Conservation (phyloP, 2,329 filamentous ascomycete genomes). For the Aspergillus tanneri region DNA sequence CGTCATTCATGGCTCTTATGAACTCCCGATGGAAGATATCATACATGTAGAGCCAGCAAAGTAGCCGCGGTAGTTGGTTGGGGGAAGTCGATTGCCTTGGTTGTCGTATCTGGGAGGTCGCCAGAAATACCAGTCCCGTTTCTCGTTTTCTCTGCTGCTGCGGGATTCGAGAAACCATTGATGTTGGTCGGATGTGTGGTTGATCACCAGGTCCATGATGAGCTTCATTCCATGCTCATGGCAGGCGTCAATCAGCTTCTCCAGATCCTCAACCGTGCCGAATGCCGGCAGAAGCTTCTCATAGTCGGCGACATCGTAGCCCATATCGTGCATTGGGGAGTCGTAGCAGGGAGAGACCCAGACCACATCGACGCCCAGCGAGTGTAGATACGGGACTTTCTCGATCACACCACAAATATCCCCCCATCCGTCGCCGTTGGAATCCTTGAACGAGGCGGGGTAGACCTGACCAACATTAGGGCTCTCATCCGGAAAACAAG, state of each 20-base stretch:
- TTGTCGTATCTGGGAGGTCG: slow-evolving; percentile 47
- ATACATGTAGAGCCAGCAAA: slow-evolving; percentile 60
- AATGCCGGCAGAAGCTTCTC: slow-evolving; percentile 60
- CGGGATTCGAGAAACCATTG: slow-evolving; percentile 66
- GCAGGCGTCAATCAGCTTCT: slow-evolving; percentile 55
- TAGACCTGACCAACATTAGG: slow-evolving; percentile 21
- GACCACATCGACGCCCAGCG: slow-evolving; percentile 62
- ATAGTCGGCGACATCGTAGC: slow-evolving; percentile 68
- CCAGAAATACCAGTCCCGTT: slow-evolving; percentile 64
- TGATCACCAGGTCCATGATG: slow-evolving; percentile 70
- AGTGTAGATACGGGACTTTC: slow-evolving; percentile 62
- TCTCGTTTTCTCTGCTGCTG: slow-evolving; percentile 56
- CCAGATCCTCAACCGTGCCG: slow-evolving; percentile 61
- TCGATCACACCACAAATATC: slow-evolving; percentile 63
- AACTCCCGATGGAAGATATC: neutral
- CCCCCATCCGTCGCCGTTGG: slow-evolving; percentile 62
- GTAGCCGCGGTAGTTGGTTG: slow-evolving; percentile 68
- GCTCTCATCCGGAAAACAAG: neutral
- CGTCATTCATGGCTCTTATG: neutral
- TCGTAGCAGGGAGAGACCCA: slow-evolving; percentile 68
- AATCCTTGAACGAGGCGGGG: slow-evolving; percentile 48
- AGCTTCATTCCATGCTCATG: slow-evolving; percentile 63
- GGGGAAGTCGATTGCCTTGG: slow-evolving; percentile 61
- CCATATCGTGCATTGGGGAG: slow-evolving; percentile 66
- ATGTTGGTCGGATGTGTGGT: slow-evolving; percentile 69